Evolutionary conservation across 2,329 filamentous ascomycete species (phyloP).

Genomic region (Sarocladiaceae sp.): DNA sequence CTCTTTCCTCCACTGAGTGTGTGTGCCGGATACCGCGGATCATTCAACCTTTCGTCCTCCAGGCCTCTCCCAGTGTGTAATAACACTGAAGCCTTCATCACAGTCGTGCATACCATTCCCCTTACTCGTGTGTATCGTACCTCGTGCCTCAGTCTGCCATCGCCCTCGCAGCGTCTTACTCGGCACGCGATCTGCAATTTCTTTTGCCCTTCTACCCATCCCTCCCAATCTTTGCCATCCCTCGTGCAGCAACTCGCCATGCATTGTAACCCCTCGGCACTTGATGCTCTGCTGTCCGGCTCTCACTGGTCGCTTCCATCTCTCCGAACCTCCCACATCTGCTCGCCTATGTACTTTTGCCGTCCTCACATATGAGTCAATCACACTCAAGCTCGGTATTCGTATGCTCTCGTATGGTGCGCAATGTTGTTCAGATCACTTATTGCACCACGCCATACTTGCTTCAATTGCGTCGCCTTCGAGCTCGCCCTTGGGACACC

Average conservation of each 20-base stretch:
- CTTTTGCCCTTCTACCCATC: not conserved
- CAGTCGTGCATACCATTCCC: not conserved
- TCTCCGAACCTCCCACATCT: too few relatives aligned
- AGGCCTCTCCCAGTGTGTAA: not conserved
- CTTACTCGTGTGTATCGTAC: not conserved
- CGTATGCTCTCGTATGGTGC: not conserved
- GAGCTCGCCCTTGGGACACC: too few relatives aligned
- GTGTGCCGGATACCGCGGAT: not conserved
- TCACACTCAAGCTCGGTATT: too few relatives aligned
- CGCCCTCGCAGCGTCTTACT: not conserved
- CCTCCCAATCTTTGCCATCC: not conserved
- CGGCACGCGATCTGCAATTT: constrained; percentile 1
- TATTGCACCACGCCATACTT: not conserved
- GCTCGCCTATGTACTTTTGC: not conserved
- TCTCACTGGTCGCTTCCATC: not conserved
- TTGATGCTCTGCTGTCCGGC: not conserved
- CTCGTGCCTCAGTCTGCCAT: not conserved
- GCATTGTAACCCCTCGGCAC: constrained; percentile 5
- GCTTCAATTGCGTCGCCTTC: not conserved
- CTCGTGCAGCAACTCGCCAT: not conserved
- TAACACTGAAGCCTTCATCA: not conserved
- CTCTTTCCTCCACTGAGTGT: not conserved
- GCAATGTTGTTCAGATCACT: not conserved
- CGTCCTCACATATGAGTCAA: not conserved
- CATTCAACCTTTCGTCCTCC: not conserved